phyloP scores from a whole-genome alignment of 73 alveolate genomes.

The Uronychia setigera region DNA sequence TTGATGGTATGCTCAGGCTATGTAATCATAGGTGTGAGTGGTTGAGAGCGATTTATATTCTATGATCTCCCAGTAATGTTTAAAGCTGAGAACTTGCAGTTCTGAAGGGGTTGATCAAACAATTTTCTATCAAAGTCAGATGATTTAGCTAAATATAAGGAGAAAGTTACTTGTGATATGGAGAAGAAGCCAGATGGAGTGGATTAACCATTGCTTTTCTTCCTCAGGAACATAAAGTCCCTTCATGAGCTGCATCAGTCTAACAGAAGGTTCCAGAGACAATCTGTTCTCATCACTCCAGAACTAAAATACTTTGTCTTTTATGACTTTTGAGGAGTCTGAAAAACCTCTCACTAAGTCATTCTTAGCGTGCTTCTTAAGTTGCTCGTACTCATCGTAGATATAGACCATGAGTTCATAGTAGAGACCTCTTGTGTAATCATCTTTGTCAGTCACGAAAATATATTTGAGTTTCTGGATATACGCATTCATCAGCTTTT shows the following conservation, averaged over 20 bases:
- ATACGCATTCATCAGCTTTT: constrained; percentile 14
- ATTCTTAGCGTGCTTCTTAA: constrained; percentile 32
- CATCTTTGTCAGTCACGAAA: constrained; percentile 24
- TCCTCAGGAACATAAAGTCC: constrained; percentile 49
- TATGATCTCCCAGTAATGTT: constrained; percentile 20
- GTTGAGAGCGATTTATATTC: constrained; percentile 22
- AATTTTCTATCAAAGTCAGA: constrained; percentile 56
- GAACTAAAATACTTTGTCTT: constrained; percentile 48
- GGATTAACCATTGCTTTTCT: constrained; percentile 63
- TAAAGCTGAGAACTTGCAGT: constrained; percentile 50
- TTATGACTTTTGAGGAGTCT: constrained; percentile 47
- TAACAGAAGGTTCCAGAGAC: constrained; percentile 35
- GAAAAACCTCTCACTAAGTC: constrained; percentile 52
- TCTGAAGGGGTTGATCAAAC: constrained; percentile 58
- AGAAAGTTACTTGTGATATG: constrained; percentile 16
- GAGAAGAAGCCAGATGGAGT: constrained; percentile 46
- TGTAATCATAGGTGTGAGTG: constrained; percentile 66
- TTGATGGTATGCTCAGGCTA: constrained; percentile 15
- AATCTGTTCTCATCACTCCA: constrained; percentile 71
- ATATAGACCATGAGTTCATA: constrained; percentile 57
- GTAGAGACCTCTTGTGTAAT: constrained; percentile 58
- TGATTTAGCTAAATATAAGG: background rate
- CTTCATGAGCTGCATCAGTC: constrained; percentile 55
- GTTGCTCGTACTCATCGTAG: constrained; percentile 26
- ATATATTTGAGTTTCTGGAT: constrained; percentile 18